phyloP scores from a whole-genome alignment of 805 yeast species.

The Saccharomycopsis babjevae region DNA sequence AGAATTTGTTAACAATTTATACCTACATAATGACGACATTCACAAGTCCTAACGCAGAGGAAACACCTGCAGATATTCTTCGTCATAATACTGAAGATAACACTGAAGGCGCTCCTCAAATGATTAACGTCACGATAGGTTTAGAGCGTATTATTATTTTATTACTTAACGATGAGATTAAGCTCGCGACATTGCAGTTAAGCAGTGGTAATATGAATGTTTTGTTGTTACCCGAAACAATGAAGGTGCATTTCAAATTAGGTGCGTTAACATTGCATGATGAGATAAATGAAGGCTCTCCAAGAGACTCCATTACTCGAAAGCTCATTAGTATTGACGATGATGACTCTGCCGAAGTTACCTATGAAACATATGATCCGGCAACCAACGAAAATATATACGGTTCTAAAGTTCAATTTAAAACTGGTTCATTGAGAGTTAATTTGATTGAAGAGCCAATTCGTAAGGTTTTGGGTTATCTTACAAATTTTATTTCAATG shows the following conservation, averaged over 20 bases:
- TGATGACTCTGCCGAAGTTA: conserved; percentile 66
- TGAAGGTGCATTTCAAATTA: conserved; percentile 60
- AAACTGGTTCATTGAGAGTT: conserved; percentile 65
- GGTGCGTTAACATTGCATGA: conserved; percentile 76
- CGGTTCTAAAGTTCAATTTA: conserved; percentile 48
- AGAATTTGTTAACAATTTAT: conserved; percentile 64
- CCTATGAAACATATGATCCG: conserved; percentile 71
- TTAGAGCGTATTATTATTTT: conserved; percentile 66
- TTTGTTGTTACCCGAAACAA: conserved; percentile 59
- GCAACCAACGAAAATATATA: conserved; percentile 36
- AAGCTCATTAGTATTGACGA: conserved; percentile 74
- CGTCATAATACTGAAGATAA: conserved; percentile 56
- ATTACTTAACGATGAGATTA: conserved; percentile 72
- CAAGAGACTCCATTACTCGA: conserved; percentile 48
- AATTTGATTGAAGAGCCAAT: conserved; percentile 79
- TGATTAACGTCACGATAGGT: conserved; percentile 55
- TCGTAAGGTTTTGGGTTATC: conserved; percentile 51
- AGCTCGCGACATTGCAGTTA: conserved; percentile 66
- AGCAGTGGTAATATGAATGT: conserved; percentile 64
- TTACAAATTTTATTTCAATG: conserved; percentile 73
- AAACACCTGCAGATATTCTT: conserved; percentile 58
- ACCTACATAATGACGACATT: conserved; percentile 82
- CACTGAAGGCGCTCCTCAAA: conserved; percentile 56
- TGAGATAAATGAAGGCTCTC: conserved; percentile 56
- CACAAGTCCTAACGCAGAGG: conserved; percentile 67